Conservation (phyloP, 2,329 filamentous ascomycete species). For the Cadophora sp. region DNA sequence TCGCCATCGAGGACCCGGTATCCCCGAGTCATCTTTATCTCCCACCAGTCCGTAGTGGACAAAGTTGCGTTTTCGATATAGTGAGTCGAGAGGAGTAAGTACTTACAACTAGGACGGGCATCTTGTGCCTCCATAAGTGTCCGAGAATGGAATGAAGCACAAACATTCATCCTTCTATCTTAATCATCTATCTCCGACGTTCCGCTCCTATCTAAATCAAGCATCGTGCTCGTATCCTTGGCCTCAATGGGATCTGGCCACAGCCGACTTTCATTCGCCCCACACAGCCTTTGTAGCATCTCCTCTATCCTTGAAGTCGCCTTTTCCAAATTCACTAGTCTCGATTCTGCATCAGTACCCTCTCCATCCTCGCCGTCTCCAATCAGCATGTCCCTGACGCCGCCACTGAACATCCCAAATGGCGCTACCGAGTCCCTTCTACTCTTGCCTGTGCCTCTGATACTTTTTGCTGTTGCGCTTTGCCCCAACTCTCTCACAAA, state of each 20-base stretch:
- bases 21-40: not conserved
- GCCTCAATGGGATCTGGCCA: slow-evolving; percentile 6
- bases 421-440: slow-evolving; percentile 40
- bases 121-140: not conserved
- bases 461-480: slow-evolving; percentile 21
- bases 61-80: not conserved
- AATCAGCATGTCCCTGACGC: slow-evolving; percentile 34
- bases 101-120: not conserved
- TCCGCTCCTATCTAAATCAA: slow-evolving; percentile 36
- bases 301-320: slow-evolving; percentile 38
- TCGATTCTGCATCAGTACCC: slow-evolving; percentile 25
- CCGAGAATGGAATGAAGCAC: not conserved
- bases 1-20: not conserved
- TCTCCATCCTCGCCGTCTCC: slow-evolving; percentile 33
- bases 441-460: slow-evolving; percentile 26
- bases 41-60: not conserved
- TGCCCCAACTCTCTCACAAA: slow-evolving; percentile 33
- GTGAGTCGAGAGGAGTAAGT: not conserved
- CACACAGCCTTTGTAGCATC: slow-evolving; percentile 38
- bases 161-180: not conserved
- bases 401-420: slow-evolving; percentile 37
- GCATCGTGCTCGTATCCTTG: slow-evolving; percentile 24
- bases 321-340: slow-evolving; percentile 39
- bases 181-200: slow-evolving; percentile 31
- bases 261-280: slow-evolving; percentile 28